Evolutionary conservation across 495 filamentous ascomycete species (phyloP).

Genomic region (Cercophora samala): DNA sequence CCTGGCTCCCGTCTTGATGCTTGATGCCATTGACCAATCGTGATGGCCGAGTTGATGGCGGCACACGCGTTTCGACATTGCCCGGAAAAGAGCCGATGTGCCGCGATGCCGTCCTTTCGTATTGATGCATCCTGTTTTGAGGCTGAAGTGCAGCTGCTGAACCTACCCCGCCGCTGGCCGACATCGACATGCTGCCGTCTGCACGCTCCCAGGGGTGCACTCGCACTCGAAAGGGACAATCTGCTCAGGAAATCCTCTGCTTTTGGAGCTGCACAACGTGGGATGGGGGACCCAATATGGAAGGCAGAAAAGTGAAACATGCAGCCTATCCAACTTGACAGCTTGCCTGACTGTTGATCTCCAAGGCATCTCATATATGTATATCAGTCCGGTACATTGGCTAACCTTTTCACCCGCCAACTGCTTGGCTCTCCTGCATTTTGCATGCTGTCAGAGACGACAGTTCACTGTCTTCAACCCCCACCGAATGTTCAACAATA

Average conservation of each 20-base stretch:
- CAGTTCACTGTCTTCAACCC: too few relatives aligned
- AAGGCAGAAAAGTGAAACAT: slow-evolving; percentile 4
- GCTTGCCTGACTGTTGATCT: too few relatives aligned
- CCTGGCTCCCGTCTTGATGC: neutral
- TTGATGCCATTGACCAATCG: neutral
- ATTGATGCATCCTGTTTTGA: neutral
- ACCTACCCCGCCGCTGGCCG: neutral
- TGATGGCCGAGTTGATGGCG: neutral
- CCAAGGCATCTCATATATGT: too few relatives aligned
- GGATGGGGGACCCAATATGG: neutral
- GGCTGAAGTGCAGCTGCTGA: slow-evolving; percentile 3
- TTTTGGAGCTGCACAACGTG: slow-evolving; percentile 2
- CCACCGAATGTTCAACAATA: neutral
- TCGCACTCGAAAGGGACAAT: neutral
- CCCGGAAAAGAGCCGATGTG: slow-evolving; percentile 2
- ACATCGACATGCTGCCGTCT: neutral
- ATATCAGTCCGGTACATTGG: too few relatives aligned
- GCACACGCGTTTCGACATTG: neutral
- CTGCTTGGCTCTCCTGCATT: too few relatives aligned
- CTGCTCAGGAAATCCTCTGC: neutral
- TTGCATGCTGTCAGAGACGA: too few relatives aligned
- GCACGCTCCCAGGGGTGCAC: neutral
- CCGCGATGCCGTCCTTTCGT: neutral
- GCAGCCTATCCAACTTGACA: neutral
- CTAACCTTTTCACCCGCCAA: too few relatives aligned